These are phyloP conservation scores for Fusarium luffae DNA, from an alignment of 2,329 filamentous ascomycete genomes.

Conservation along the genomic window DNA sequence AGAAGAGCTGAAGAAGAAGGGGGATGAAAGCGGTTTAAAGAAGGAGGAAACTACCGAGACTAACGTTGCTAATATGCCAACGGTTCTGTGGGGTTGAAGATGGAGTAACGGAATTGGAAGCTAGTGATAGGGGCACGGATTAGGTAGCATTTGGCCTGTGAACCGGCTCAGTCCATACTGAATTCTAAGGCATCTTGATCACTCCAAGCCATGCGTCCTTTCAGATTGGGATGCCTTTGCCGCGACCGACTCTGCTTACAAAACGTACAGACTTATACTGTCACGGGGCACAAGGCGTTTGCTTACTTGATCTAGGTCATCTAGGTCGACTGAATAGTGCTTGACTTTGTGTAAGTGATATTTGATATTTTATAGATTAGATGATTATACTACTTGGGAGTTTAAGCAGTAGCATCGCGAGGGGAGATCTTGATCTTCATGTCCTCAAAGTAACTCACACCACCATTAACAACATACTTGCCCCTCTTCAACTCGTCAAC, in stretches of 20 bases:
- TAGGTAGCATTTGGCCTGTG: not conserved
- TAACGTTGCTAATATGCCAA: not conserved
- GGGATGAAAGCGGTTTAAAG: not conserved
- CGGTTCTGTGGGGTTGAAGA: not conserved
- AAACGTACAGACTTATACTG: not conserved
- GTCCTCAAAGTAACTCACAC: constrained; percentile 35
- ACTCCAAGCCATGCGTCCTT: not conserved
- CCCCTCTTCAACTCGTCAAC: constrained; percentile 20
- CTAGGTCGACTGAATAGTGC: no score
- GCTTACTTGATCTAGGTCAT: no score
- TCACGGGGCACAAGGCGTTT: no score
- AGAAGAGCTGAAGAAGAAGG: constrained; percentile 2
- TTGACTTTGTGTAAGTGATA: not conserved
- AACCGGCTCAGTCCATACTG: not conserved
- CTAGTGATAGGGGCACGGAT: not conserved
- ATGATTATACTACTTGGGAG: fast-evolving
- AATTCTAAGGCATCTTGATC: not conserved
- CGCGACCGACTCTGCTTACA: not conserved
- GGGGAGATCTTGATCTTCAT: constrained; percentile 26
- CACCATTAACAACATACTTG: constrained; percentile 30
- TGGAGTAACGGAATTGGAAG: not conserved
- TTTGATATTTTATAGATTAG: not conserved
- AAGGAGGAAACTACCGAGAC: not conserved
- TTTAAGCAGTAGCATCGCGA: not conserved
- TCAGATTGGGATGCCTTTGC: not conserved